Conservation (phyloP, 2,329 filamentous ascomycete genomes). For the Trichoderma cornu-damae region DNA sequence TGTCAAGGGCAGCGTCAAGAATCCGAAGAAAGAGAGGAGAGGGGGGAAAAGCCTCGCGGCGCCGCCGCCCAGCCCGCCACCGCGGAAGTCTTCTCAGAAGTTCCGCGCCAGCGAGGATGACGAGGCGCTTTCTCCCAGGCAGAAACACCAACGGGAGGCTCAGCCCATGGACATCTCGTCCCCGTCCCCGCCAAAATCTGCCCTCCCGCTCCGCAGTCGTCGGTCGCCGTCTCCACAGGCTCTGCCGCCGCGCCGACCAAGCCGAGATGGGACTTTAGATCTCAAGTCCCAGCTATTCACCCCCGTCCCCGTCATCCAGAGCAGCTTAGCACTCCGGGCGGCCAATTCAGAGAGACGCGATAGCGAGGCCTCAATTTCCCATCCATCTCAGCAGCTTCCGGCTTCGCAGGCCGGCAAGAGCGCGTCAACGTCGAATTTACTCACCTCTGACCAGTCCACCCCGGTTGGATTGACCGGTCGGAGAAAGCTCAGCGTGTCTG, state of each 20-base stretch:
- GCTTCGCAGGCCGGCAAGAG: slow-evolving; percentile 30
- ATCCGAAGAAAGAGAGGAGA: slow-evolving; percentile 39
- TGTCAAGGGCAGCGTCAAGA: slow-evolving; percentile 49
- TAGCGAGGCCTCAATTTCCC: slow-evolving; percentile 36
- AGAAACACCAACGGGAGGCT: slow-evolving; percentile 29
- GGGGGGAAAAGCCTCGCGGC: slow-evolving; percentile 40
- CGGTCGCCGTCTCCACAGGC: slow-evolving; percentile 30
- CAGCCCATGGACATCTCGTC: slow-evolving; percentile 30
- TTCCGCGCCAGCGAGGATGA: slow-evolving; percentile 38
- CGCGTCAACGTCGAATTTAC: slow-evolving; percentile 32
- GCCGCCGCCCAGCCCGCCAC: slow-evolving; percentile 55
- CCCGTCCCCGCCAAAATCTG: slow-evolving; percentile 33
- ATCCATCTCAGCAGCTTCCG: slow-evolving; percentile 34
- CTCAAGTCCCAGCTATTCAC: slow-evolving; percentile 53
- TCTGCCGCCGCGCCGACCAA: slow-evolving; percentile 56
- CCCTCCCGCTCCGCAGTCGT: slow-evolving; percentile 25
- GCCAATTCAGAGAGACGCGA: slow-evolving; percentile 43
- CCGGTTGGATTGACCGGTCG: slow-evolving; percentile 21
- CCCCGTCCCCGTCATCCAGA: slow-evolving; percentile 55
- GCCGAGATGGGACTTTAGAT: slow-evolving; percentile 61
- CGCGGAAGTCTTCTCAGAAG: slow-evolving; percentile 57
- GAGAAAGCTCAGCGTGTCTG: slow-evolving; percentile 23
- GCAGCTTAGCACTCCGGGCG: slow-evolving; percentile 51
- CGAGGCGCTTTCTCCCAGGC: slow-evolving; percentile 37
- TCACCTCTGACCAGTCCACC: slow-evolving; percentile 22